These are phyloP conservation scores for Yarrowia sp. DNA, from an alignment of 805 yeast species.

Conservation along the genomic window DNA sequence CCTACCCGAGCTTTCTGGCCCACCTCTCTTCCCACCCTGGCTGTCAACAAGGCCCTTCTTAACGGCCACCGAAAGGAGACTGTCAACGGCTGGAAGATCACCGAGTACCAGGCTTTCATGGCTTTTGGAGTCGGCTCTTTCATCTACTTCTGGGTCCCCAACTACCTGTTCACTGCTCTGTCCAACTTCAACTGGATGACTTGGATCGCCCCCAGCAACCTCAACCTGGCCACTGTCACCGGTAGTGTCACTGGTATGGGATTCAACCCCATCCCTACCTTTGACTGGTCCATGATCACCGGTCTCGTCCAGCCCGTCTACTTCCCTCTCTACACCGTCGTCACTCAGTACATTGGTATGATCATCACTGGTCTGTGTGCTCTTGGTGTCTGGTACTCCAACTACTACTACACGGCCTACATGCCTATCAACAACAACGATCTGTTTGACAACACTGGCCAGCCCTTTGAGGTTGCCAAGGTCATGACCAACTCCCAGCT, in stretches of 20 bases:
- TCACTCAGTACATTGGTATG: slow-evolving; percentile 26
- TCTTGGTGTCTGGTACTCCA: slow-evolving; percentile 45
- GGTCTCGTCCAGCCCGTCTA: slow-evolving; percentile 28
- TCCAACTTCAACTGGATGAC: slow-evolving; percentile 58
- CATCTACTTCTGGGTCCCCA: slow-evolving; percentile 59
- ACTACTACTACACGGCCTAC: slow-evolving; percentile 50
- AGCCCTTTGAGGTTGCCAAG: slow-evolving; percentile 44
- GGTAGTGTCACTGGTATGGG: slow-evolving; percentile 45
- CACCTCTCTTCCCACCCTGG: slow-evolving; percentile 54
- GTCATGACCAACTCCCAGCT: slow-evolving; percentile 45
- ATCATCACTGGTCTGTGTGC: slow-evolving; percentile 29
- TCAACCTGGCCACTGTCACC: slow-evolving; percentile 50
- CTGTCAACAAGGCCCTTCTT: slow-evolving; percentile 54
- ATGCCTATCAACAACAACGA: slow-evolving; percentile 50
- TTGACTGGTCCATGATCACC: slow-evolving; percentile 43
- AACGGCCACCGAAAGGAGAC: slow-evolving; percentile 35
- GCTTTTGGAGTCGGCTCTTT: slow-evolving; percentile 44
- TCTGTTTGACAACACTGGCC: slow-evolving; percentile 46
- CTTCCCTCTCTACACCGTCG: slow-evolving; percentile 30
- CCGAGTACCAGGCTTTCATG: slow-evolving; percentile 47
- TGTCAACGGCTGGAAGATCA: slow-evolving; percentile 50
- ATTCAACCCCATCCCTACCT: slow-evolving; percentile 45
- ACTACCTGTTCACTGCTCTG: slow-evolving; percentile 55
- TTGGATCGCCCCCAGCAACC: slow-evolving; percentile 57
- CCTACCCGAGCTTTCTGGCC: slow-evolving; percentile 68